Evolutionary conservation across 768 basidiomycete species (phyloP), one percentile per base, ranked within the genome.

Genomic region (Mycena sanguinolenta): DNA sequence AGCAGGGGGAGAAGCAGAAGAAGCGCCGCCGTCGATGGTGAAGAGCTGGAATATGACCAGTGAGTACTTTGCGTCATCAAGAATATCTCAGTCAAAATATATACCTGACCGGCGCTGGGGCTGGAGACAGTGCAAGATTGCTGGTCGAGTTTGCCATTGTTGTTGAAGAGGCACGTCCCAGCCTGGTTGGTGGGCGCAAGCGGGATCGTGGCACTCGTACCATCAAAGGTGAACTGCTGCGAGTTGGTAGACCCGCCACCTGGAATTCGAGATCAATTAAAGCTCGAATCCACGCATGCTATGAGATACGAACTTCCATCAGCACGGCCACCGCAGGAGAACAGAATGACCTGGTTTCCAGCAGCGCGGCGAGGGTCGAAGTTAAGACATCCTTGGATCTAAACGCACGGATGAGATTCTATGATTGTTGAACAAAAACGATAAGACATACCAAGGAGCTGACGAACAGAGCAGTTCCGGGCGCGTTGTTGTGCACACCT

Each of bases 311-410:
- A 39, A 63, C 63, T 60, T 16, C 67, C 63, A 46, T 71, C 69
- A 36, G 65, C 67, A 21, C 65, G 64, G 25, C 69, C 69, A 55
- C 69, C 69, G 59, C 71, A 70, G 1, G 55, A 63, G 70, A 70
- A 68, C 8, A 66, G 49, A 57, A 72, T 50, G 23, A 77, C 74
- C 58, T 75, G 74, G 64, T 75, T 71, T 7, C 74, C 74, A 13
- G 71, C 55, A 10, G 68, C 71, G 44, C 76, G 70, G 16, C 76
- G 65, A 16, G 63, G 61, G 57, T 77, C 76, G 28, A 77, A 75
- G 73, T 77, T 75, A 8, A 77, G 64, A 71, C 76, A 77, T 23
- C 67, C 76, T 57, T 75, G 66, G 39, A 49, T 77, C 75, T 75
- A 21, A 3, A 19, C 2, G 12, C 49, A 5, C 2, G 44, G 27